Base-by-base conservation (phyloP, 768 basidiomycete genomes). In the Rhodotorula sphaerocarpa region DNA sequence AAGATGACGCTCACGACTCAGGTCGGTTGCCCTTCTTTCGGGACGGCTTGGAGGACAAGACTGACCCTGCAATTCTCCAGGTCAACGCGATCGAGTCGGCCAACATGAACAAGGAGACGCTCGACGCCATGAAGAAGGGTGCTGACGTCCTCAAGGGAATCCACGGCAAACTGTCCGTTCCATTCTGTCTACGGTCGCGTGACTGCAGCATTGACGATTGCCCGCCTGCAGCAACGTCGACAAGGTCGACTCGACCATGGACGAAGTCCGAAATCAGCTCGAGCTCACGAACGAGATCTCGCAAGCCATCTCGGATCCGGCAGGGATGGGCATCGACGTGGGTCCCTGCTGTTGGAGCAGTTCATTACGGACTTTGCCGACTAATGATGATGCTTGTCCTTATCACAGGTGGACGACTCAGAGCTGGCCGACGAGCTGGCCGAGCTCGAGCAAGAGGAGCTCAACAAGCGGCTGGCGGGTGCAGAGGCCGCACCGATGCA, bases 11-110 rank as follows among this genome's bases (percentile, higher is more conserved):
- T 99, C 34, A 93, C 96, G 78, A 85, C 88, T 75, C 93, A 97
- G 78, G 77, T 78, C 36, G 53, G 73, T 63, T 15, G n/a, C 11
- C 27, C 28, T 50, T 34, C 25, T 18, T 44, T 28, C 31, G 23
- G 27, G 41, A 55, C 20, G 21, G 4, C 3, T 3, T 6, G 25
- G 16, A 6, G 2, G 16, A 11, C 21, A 45, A 16, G 20, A 34
- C 45, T 21, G 5, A 15, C 33, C 28, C 25, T 21, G 16, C 14
- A 15, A 1, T 39, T 23, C 3, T 18, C 23, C 69, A 79, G 77
- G 86, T 97, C 62, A 92, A 92, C 77, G 93, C 93, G 25, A 82
- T 97, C 48, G 95, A 97, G 76, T 89, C 88, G 21, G 95, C 95
- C 47, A 97, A 96, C 78, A 81, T 97, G 76, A 97, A 99, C 75